These are phyloP conservation scores for Rhododendron kiyosumense DNA, from an alignment of 148 eudicot species.

Conservation along the genomic window DNA sequence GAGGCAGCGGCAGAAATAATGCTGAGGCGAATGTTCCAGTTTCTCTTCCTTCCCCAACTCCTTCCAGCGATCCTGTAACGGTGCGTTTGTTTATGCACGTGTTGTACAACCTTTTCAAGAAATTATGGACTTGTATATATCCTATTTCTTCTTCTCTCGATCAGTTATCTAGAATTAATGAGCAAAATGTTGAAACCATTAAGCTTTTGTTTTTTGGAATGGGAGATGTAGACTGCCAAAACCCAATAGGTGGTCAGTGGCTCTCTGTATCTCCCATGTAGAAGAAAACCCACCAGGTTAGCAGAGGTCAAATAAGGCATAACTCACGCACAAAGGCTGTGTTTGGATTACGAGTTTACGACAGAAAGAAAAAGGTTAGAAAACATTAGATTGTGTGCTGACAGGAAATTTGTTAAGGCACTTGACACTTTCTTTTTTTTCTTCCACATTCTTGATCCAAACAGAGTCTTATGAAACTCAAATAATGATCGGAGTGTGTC, in stretches of 20 bases:
- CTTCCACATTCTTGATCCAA: not conserved
- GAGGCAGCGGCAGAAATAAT: slow-evolving; percentile 9
- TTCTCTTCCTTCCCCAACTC: slow-evolving; percentile 99
- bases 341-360: not conserved
- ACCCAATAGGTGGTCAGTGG: not conserved
- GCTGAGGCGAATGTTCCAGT: slow-evolving; percentile 53
- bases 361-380: not conserved
- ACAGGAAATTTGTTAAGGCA: not conserved
- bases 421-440: not conserved
- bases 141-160: not conserved
- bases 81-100: slow-evolving; percentile 78
- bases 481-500: not conserved
- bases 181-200: not conserved
- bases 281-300: not conserved
- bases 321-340: not conserved
- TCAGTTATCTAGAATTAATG: not conserved
- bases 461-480: not conserved
- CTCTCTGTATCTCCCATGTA: not conserved
- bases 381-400: not conserved
- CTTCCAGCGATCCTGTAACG: slow-evolving; percentile 79
- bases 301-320: not conserved
- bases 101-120: slow-evolving; percentile 27
- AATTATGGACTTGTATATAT: slow-evolving; percentile 20
- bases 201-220: not conserved
- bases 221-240: not conserved